phyloP scores from a whole-genome alignment of 2,329 filamentous ascomycete genomes.

The Cladosporium phlei region DNA sequence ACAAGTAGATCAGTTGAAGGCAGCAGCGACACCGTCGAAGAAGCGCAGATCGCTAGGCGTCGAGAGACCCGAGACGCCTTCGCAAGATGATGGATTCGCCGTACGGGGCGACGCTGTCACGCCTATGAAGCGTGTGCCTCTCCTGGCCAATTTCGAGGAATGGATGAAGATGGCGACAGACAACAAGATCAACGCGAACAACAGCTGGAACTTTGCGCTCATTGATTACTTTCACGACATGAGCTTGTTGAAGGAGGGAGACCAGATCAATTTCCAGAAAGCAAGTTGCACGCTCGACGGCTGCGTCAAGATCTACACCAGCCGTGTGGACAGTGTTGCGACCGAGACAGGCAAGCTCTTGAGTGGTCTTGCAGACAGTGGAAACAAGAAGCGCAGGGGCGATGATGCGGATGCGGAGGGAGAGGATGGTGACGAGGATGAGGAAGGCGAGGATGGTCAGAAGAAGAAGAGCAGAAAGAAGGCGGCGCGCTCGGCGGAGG shows the following conservation, averaged over 20 bases:
- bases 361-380: conserved; percentile 86
- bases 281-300: conserved; percentile 96
- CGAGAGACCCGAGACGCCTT: conserved; percentile 48
- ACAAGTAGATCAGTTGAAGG: conserved; percentile 87
- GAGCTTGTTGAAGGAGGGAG: conserved; percentile 91
- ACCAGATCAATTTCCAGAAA: conserved; percentile 97
- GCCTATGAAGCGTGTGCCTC: conserved; percentile 91
- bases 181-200: conserved; percentile 92
- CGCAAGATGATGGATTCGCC: conserved; percentile 50
- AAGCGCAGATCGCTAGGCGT: conserved; percentile 34
- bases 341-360: conserved; percentile 94
- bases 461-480: conserved; percentile 62
- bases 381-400: conserved; percentile 51
- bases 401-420: conserved; percentile 53
- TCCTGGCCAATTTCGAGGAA: conserved; percentile 97
- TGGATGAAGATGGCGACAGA: conserved; percentile 99
- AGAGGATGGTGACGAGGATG: conserved; percentile 56
- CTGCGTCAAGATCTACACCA: conserved; percentile 99
- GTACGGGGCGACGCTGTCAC: conserved; percentile 75
- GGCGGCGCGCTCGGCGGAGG: conserved; percentile 73
- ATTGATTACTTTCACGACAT: conserved; percentile 99
- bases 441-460: conserved; percentile 59
- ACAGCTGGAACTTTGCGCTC: conserved; percentile 99
- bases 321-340: conserved; percentile 93
- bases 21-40: conserved; percentile 68